Evolutionary conservation across 768 basidiomycete species (phyloP), one percentile per base, ranked within the genome.

Genomic region (Suillus subaureus): DNA sequence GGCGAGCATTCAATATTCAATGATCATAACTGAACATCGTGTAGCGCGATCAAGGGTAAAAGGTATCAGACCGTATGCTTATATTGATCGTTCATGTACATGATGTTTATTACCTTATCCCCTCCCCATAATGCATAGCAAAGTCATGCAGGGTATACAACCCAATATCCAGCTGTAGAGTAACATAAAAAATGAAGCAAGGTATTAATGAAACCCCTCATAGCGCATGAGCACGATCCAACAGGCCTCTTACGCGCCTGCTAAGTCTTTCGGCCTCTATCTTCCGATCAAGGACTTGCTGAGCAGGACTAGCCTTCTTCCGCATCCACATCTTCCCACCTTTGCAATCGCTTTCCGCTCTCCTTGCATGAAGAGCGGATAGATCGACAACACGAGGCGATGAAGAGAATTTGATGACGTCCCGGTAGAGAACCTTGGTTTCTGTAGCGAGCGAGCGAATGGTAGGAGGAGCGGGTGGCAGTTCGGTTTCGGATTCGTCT

Each of bases 341-440:
- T 69, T 75, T 73, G 43, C 79, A 79, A 55, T 83, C 83, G 35
- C 79, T 78, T 67, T 87, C 83, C 51, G 78, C 78, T 28, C 87
- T 78, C 72, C 83, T 84, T 43, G 83, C 82, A 61, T 86, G 84
- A 67, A 87, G 71, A 28, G 73, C 80, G 1, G 91, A 89, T 31
- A 99, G 81, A 75, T 99, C 96, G 43, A 99, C 92, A 35, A 99
- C 89, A 6, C 86, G 84, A 0, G 93, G 91, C 2, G 89, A 87
- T 0, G 94, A 88, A 1, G 95, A 93, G 76, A 92, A 93, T 69
- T 85, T 84, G 70, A 96, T 89, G 11, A 98, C 91, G 68, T 97
- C 93, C n/a, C 91, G 87, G 72, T 93, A 96, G 23, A 99, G 82
- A 49, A 90, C 75, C 76, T 93, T 97, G 1, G 92, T 91, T 75